Evolutionary conservation across 2,329 filamentous ascomycete species (phyloP).

Genomic region (Cytospora piceicola): DNA sequence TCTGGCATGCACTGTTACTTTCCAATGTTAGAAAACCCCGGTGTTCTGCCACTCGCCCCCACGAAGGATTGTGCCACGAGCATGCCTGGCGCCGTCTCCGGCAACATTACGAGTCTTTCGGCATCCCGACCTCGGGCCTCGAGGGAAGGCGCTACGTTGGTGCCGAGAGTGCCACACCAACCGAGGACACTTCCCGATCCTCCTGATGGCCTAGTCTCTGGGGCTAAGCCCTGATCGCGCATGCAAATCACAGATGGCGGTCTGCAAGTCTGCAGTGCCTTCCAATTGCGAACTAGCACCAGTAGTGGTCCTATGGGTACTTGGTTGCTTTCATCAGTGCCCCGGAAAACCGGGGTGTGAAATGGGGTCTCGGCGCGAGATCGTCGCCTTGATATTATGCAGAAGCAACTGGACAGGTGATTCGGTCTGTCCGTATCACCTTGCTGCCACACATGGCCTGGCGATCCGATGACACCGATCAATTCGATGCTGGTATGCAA

Average conservation of each 20-base stretch:
- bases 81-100: slow-evolving; percentile 6
- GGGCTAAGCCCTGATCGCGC: neutral
- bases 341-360: neutral
- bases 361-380: neutral
- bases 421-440: no score
- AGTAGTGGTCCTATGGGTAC: neutral
- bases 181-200: neutral
- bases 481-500: neutral
- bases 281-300: slow-evolving; percentile 13
- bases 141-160: neutral
- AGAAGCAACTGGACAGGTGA: neutral
- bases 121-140: slow-evolving; percentile 26
- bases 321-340: neutral
- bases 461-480: neutral
- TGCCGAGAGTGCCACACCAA: neutral
- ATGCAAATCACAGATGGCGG: slow-evolving; percentile 22
- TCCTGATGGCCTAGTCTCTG: neutral
- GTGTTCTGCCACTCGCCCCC: neutral
- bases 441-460: neutral
- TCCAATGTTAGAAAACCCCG: slow-evolving; percentile 3
- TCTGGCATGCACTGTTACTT: neutral
- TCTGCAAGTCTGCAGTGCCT: slow-evolving; percentile 16
- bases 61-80: neutral
- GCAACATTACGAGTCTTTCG: slow-evolving; percentile 11
- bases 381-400: neutral